phyloP scores from a whole-genome alignment of 192 early-diverging fungal genomes.

The Mycoemilia scoparia region DNA sequence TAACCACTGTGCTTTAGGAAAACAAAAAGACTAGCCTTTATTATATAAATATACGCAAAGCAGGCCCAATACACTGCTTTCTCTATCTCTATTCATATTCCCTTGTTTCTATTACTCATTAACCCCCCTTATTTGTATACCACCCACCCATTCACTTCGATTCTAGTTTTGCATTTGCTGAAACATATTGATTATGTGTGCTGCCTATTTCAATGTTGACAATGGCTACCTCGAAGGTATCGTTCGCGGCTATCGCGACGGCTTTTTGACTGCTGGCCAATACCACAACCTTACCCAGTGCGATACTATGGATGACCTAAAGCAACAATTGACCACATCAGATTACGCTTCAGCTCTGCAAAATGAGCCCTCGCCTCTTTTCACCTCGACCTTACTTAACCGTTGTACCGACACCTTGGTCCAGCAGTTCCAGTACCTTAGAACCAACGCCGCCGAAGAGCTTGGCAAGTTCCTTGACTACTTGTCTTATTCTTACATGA shows the following conservation, averaged over 20 bases:
- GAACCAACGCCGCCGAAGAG: conserved; percentile 61
- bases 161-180: too few species aligned
- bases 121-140: too few species aligned
- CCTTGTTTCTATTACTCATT: too few species aligned
- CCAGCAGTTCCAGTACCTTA: conserved; percentile 82
- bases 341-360: conserved; percentile 89
- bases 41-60: too few species aligned
- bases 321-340: conserved; percentile 82
- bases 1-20: too few species aligned
- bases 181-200: too few species aligned
- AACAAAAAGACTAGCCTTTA: too few species aligned
- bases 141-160: too few species aligned
- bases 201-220: conserved; percentile 79
- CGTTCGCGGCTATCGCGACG: conserved; percentile 82
- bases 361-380: conserved; percentile 89
- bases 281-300: conserved; percentile 96
- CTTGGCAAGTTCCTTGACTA: conserved; percentile 89
- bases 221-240: conserved; percentile 88
- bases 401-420: conserved; percentile 79
- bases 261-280: conserved; percentile 56
- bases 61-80: too few species aligned
- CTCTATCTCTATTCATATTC: too few species aligned
- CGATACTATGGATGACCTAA: conserved; percentile 94
- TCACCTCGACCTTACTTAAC: conserved; percentile 81
- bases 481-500: conserved; percentile 93